Evolutionary conservation across 1,284 basidiomycete genomes (phyloP).

Genomic region (Clitocybe nebularis): DNA sequence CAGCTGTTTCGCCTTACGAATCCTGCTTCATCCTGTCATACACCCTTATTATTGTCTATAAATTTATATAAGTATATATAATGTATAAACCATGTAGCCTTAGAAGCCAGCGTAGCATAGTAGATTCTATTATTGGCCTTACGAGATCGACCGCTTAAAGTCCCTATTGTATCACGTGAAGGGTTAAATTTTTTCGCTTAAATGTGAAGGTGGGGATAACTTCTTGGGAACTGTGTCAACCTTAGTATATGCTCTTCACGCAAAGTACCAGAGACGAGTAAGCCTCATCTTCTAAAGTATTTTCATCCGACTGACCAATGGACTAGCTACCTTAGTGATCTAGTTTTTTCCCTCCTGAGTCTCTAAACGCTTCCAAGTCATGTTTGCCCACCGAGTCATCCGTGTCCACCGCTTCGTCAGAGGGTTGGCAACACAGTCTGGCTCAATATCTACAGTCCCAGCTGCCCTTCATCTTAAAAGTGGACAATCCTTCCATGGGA

Average conservation of each 20-base stretch:
- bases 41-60: too few relatives aligned
- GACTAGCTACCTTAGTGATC: conserved; percentile 77
- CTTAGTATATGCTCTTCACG: conserved; percentile 75
- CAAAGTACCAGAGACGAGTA: conserved; percentile 84
- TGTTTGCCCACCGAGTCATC: conserved; percentile 56
- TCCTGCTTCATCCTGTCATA: too few relatives aligned
- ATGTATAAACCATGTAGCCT: too few relatives aligned
- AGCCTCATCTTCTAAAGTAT: conserved; percentile 22
- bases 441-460: conserved; percentile 49
- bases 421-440: conserved; percentile 63
- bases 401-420: conserved; percentile 48
- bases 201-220: too few relatives aligned
- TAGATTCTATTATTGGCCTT: too few relatives aligned
- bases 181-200: too few relatives aligned
- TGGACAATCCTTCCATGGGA: conserved; percentile 88
- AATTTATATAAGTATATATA: too few relatives aligned
- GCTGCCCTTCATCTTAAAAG: conserved; percentile 92
- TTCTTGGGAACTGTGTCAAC: too few relatives aligned
- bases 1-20: too few relatives aligned
- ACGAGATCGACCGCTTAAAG: too few relatives aligned
- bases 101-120: too few relatives aligned
- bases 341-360: conserved; percentile 74
- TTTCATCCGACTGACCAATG: conserved; percentile 14
- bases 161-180: too few relatives aligned
- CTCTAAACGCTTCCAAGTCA: conserved; percentile 43